phyloP scores from a whole-genome alignment of 306 rosid species.

The Vigna hirtella region DNA sequence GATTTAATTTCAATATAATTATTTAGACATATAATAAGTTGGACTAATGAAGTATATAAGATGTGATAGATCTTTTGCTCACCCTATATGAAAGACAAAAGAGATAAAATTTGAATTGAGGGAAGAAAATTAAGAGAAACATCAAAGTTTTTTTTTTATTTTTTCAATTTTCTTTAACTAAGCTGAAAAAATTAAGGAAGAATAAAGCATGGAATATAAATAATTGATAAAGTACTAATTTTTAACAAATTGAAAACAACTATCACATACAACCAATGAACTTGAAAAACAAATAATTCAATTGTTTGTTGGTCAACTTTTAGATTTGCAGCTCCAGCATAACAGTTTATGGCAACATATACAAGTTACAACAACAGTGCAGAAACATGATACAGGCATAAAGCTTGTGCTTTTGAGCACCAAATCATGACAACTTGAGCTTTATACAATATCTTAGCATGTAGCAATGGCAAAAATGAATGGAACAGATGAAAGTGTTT shows the following conservation, averaged over 20 bases:
- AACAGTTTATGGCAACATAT: neutral
- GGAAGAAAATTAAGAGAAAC: too few relatives aligned
- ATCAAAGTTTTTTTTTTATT: too few relatives aligned
- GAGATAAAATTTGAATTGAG: too few relatives aligned
- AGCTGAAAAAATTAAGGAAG: neutral
- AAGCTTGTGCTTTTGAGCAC: neutral
- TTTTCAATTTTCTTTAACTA: too few relatives aligned
- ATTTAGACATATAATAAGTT: too few relatives aligned
- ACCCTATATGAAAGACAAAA: too few relatives aligned
- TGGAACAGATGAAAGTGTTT: neutral
- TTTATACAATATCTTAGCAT: conserved; percentile 20
- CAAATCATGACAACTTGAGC: conserved; percentile 19
- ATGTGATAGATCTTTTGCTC: too few relatives aligned
- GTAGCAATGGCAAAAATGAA: neutral
- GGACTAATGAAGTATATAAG: too few relatives aligned
- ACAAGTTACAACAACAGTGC: conserved; percentile 17
- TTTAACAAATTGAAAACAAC: neutral
- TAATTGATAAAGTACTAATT: neutral
- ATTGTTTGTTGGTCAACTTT: neutral
- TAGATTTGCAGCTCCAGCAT: neutral
- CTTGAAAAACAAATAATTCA: neutral
- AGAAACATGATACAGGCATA: conserved; percentile 13
- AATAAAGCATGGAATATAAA: neutral
- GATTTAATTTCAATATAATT: too few relatives aligned
- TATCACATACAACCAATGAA: neutral